Base-by-base conservation (phyloP, 768 basidiomycete genomes). In the Tremella fuciformis region DNA sequence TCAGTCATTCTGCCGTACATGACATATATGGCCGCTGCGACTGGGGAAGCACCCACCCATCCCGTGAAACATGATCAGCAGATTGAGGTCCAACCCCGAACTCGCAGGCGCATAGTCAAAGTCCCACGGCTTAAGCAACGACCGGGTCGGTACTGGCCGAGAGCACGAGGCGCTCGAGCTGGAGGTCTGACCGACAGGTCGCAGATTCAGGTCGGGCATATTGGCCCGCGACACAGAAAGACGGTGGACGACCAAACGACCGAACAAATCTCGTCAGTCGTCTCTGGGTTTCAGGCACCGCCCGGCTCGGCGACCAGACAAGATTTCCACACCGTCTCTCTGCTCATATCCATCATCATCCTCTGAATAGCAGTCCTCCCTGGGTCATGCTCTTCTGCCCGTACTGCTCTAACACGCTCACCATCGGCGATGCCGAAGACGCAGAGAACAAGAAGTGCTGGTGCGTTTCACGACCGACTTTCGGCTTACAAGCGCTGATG, bases 301-400 rank as follows among this genome's bases (percentile, higher is more conserved):
- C 25, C 51, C 34, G 40, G 13, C 34, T 53, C 48, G 26, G 24
- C 15, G 29, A 34, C 29, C 29, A 34, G 29, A 34, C 29, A 34
- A 34, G 29, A 34, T 34, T 34, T 34, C 29, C 6, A 34, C 6
- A 34, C n/a, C n/a, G 11, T 34, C 29, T 34, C 29, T 34, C 29
- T 34, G 29, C 29, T 34, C 29, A 34, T 11, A 11, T 34, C 29
- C 4, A 34, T 11, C 11, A 34, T 11, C 11, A 4, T 34, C 11
- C 29, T 6, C 29, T 34, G 6, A 11, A 4, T 11, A 6, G 29
- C 29, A 46, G 6, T 18, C 42, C 6, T 6, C 42, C 16, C 22
- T 4, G 22, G 6, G 22, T 8, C 21, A 93, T 94, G 90, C 81
- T 93, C 37, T 94, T 94, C 81, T 97, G 94, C 74, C 94, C 94